These are phyloP conservation scores for Solanum aculeatissimum DNA, from an alignment of 305 asterid species.

Conservation along the genomic window DNA sequence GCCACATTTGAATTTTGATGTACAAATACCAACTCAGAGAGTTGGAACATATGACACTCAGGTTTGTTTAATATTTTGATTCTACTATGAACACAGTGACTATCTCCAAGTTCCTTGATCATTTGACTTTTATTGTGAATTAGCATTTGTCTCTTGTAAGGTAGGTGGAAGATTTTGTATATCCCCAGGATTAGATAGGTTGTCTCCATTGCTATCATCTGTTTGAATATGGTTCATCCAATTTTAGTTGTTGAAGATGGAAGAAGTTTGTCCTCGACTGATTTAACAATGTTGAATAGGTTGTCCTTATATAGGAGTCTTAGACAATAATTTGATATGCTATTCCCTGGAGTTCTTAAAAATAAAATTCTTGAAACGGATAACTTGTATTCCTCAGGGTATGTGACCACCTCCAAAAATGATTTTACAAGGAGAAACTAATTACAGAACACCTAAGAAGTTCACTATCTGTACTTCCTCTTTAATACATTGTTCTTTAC, in stretches of 20 bases:
- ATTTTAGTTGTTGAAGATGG: not conserved
- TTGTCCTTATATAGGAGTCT: not conserved
- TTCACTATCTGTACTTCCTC: not conserved
- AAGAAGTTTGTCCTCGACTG: not conserved
- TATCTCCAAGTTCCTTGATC: not conserved
- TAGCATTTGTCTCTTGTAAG: not conserved
- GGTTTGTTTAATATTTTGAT: slow-evolving; percentile 21
- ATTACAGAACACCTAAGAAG: not conserved
- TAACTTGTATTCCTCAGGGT: not conserved
- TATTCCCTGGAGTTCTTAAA: not conserved
- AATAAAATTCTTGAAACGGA: not conserved
- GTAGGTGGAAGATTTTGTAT: not conserved
- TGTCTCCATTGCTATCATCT: not conserved
- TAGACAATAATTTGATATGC: not conserved
- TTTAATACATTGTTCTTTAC: not conserved
- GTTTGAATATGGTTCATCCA: not conserved
- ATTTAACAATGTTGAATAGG: not conserved
- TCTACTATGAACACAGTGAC: not conserved
- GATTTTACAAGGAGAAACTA: not conserved
- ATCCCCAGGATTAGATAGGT: not conserved
- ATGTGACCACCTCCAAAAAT: not conserved
- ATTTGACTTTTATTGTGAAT: not conserved
- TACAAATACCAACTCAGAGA: slow-evolving; percentile 73
- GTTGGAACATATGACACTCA: slow-evolving; percentile 92
- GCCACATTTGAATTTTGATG: slow-evolving; percentile 75